Evolutionary conservation across 2,329 filamentous ascomycete genomes (phyloP), one percentile per base, ranked within the genome.

Genomic region (Malbranchea cinnamomea): DNA sequence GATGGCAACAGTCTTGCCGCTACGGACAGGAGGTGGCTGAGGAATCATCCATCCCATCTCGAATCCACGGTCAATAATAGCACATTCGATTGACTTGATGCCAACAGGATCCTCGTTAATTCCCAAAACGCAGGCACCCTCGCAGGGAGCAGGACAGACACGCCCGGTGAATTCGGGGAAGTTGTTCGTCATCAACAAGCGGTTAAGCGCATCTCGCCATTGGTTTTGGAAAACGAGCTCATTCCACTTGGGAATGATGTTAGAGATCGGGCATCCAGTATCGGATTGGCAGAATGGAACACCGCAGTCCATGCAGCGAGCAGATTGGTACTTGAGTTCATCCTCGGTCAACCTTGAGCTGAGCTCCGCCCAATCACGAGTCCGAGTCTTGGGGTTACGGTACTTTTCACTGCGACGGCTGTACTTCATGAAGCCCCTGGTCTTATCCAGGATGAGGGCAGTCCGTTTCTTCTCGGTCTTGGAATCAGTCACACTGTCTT

Each of bases 41-140:
- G 87, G 85, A 12, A 92, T 65, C 81, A 95, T 93, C 87, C 87
- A 95, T 40, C 87, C 87, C 82, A 80, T 91, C 54, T 94, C 85
- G 49, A 94, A 95, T 26, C 87, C 87, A 41, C 87, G 82, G 51
- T 95, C 87, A 42, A 95, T 94, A 51, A 95, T 94, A 38, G 87
- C 87, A 52, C 87, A 94, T 54, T 95, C 87, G 38, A 95, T 93
- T 0, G 83, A 93, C 65, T 95, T 95, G 67, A 95, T 95, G 41
- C 87, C 87, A 22, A 95, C 87, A 3, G 87, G 85, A 44, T 94
- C 85, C 53, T 93, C 85, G 48, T 91, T 94, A 60, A 95, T 95
- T 27, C 87, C 87, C 26, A 95, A 68, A 36, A 94, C 87, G 49
- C 87, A 95, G 35, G 87, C 84, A 55, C 87, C 87, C 57, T 95